phyloP scores from a whole-genome alignment of 2,329 filamentous ascomycete genomes.

The Cercospora brassicicola region DNA sequence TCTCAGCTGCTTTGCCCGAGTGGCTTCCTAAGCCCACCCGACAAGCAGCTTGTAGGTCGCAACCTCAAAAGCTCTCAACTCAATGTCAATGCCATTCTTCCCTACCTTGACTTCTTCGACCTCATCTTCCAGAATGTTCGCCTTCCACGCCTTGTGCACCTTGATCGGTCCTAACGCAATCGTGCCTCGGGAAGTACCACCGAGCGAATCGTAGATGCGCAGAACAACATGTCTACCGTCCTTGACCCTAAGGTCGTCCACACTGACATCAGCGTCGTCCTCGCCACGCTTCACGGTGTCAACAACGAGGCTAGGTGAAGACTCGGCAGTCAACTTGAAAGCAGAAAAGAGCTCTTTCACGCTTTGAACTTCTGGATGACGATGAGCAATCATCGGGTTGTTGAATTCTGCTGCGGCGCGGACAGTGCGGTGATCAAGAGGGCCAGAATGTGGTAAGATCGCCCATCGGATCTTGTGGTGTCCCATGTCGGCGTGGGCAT shows the following conservation, averaged over 20 bases:
- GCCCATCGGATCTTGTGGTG: conserved; percentile 81
- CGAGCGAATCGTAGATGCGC: conserved; percentile 83
- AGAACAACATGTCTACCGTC: conserved; percentile 78
- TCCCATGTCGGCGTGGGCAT: conserved; percentile 90
- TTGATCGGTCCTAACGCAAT: conserved; percentile 65
- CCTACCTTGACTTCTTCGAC: conserved; percentile 62
- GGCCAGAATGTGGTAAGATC: conserved; percentile 78
- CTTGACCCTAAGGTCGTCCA: conserved; percentile 53
- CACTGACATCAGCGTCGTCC: conserved; percentile 56
- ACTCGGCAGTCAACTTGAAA: conserved; percentile 59
- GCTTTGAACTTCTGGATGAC: conserved; percentile 35
- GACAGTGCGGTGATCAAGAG: conserved; percentile 70
- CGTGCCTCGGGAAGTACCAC: conserved; percentile 72
- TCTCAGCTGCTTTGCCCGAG: background rate
- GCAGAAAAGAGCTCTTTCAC: conserved; percentile 48
- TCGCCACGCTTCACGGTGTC: conserved; percentile 87
- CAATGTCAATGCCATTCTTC: conserved; percentile 41
- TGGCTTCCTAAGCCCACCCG: background rate
- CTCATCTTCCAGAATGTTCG: conserved; percentile 87
- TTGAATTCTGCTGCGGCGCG: conserved; percentile 89
- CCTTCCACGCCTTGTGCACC: conserved; percentile 76
- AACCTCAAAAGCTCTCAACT: conserved; percentile 45
- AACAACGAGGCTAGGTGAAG: conserved; percentile 61
- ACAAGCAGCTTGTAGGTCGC: conserved; percentile 38
- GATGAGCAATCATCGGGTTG: conserved; percentile 66